Base-by-base conservation (phyloP, 208 protist species). In the Crithidia sp. region DNA sequence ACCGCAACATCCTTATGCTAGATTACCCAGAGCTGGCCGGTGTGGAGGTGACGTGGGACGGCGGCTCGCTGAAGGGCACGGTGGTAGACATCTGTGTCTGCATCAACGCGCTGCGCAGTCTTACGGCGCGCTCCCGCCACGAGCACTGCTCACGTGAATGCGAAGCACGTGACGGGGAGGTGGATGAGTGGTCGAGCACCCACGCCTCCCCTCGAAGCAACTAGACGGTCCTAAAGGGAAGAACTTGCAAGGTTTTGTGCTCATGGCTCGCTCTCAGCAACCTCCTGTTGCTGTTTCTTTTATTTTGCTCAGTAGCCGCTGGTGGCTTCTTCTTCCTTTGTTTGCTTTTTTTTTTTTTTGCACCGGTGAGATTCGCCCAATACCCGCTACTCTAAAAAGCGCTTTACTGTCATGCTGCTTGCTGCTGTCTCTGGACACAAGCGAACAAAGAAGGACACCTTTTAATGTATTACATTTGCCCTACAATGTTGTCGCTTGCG, bases 1-100 rank as follows among this genome's bases (percentile, higher is more conserved):
- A 84, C 67, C 39, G 79, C 2, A 87, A 89, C 57, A 75, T 90
- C n/a, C 63, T 89, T 2, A 67, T 89, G 77, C 44, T 90, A 7
- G 83, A 94, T 55, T 82, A 80, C 54, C 79, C 66, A 3, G 65
- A 84, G 40, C 41, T 74, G 10, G 52, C 41, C 5, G 43, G 71
- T 12, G 44, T 60, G 0, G 71, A 71, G 4, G 53, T 79, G 43
- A 14, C 44, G 37, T 44, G 43, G 56, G 53, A 74, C 47, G 67
- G 39, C 45, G 39, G 47, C 16, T 44, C 81, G 7, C 36, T 73
- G 12, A 44, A 53, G 3, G 52, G 65, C 5, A 64, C 73, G 39
- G 63, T 71, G 4, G 73, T 88, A 14, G 71, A 68, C 19, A 55
- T 84, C 36, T 90, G 82, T 63, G 74, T 92, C 2, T 62, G 77